These are phyloP conservation scores for Erucastrum elatum DNA, from an alignment of 345 rosid species.

Conservation along the genomic window DNA sequence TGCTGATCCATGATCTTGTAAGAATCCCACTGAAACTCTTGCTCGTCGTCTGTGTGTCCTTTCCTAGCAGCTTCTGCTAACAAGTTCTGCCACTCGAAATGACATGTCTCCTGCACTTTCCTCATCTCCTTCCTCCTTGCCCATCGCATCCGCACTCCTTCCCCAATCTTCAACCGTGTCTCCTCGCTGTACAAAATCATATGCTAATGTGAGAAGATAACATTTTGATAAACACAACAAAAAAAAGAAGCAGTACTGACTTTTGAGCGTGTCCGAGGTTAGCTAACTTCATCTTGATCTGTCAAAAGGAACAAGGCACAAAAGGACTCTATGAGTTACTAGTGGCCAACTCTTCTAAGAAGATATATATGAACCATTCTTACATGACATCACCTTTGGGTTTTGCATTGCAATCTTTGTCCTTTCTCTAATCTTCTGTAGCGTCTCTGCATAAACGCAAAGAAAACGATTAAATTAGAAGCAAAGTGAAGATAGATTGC, in stretches of 20 bases:
- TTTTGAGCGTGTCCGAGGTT: constrained; percentile 82
- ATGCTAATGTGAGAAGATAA: not conserved
- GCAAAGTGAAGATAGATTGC: not conserved
- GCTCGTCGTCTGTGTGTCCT: constrained; percentile 62
- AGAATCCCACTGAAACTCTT: constrained; percentile 81
- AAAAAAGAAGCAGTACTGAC: constrained; percentile 42
- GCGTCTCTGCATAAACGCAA: constrained; percentile 61
- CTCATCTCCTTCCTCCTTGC: constrained; percentile 64
- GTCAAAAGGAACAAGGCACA: constrained; percentile 38
- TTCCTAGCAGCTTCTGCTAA: constrained; percentile 76
- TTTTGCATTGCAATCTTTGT: constrained; percentile 95
- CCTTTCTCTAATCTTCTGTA: constrained; percentile 75
- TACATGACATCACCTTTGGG: constrained; percentile 99
- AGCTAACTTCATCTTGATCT: constrained; percentile 79
- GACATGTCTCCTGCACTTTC: constrained; percentile 69
- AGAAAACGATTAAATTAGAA: not conserved
- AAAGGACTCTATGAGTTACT: constrained; percentile 24
- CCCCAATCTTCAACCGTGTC: constrained; percentile 71
- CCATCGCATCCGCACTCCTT: constrained; percentile 78
- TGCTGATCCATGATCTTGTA: constrained; percentile 57
- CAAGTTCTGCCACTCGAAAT: constrained; percentile 85
- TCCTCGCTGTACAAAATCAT: constrained; percentile 52
- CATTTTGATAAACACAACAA: not conserved
- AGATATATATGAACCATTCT: constrained; percentile 47
- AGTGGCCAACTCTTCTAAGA: constrained; percentile 25